Conservation (phyloP, 495 filamentous ascomycete genomes). For the Tetracladium setigerum region DNA sequence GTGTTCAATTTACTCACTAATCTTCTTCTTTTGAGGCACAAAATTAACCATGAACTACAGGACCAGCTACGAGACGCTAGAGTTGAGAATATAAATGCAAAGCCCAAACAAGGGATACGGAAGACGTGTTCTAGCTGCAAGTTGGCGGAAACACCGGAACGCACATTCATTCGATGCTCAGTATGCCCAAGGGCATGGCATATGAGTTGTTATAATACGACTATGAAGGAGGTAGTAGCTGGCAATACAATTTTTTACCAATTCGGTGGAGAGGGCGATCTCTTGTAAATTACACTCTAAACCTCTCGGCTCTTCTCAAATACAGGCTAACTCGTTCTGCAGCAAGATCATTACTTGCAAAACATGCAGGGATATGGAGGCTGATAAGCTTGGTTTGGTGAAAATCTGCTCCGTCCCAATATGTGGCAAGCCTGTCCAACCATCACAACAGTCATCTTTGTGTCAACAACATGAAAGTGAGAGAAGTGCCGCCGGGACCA, state of each 20-base stretch:
- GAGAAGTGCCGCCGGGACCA: too few relatives aligned
- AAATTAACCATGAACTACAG: slow-evolving; percentile 1
- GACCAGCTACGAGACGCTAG: too few relatives aligned
- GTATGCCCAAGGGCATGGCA: slow-evolving; percentile 8
- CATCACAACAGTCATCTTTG: too few relatives aligned
- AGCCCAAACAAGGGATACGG: slow-evolving; percentile 7
- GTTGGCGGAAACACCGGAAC: background rate
- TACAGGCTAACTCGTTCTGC: background rate
- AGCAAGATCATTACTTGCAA: background rate
- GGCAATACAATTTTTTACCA: too few relatives aligned
- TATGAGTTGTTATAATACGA: slow-evolving; percentile 6
- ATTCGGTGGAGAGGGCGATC: too few relatives aligned
- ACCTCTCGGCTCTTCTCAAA: background rate
- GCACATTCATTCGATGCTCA: slow-evolving; percentile 7
- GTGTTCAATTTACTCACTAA: background rate
- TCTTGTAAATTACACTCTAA: slow-evolving; percentile 2
- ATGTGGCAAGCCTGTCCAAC: too few relatives aligned
- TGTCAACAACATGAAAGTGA: too few relatives aligned
- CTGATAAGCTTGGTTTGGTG: too few relatives aligned
- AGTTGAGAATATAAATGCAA: slow-evolving; percentile 14
- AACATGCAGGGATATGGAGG: background rate
- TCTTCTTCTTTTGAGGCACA: background rate
- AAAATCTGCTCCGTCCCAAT: too few relatives aligned
- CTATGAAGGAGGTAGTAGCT: too few relatives aligned
- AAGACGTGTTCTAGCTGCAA: slow-evolving; percentile 7